These are phyloP conservation scores for Metarhizium guizhouense DNA, from an alignment of 2,329 filamentous ascomycete species.

Conservation along the genomic window DNA sequence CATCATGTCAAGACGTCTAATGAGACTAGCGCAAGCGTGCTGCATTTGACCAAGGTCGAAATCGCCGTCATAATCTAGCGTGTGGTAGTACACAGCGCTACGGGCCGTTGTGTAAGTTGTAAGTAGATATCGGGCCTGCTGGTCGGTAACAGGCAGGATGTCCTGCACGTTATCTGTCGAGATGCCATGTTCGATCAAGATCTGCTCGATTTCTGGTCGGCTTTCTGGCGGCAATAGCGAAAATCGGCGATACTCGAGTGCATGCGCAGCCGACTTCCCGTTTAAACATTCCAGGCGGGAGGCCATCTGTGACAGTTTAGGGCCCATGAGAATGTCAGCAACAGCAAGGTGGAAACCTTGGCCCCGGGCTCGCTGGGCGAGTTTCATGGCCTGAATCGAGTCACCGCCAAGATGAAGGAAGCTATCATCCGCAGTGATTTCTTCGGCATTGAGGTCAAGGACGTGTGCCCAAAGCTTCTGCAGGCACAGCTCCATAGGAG, in stretches of 20 bases:
- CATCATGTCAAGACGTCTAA: constrained; percentile 2
- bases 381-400: constrained; percentile 8
- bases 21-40: neutral
- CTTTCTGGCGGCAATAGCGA: constrained; percentile 1
- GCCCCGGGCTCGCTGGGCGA: neutral
- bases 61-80: neutral
- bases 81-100: constrained; percentile 3
- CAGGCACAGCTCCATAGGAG: constrained; percentile 9
- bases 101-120: constrained; percentile 1
- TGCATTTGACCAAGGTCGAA: neutral
- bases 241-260: neutral
- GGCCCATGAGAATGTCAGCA: constrained; percentile 1
- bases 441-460: neutral
- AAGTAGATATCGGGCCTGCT: constrained; percentile 3
- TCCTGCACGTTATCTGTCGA: neutral
- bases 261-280: neutral
- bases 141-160: constrained; percentile 1
- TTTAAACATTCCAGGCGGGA: neutral
- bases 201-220: neutral
- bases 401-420: constrained; percentile 9
- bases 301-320: neutral
- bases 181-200: neutral
- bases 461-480: constrained; percentile 7
- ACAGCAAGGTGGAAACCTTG: neutral
- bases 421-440: constrained; percentile 6